Evolutionary conservation across 2,329 filamentous ascomycete genomes (phyloP).

Genomic region (Alternaria gansuensis): DNA sequence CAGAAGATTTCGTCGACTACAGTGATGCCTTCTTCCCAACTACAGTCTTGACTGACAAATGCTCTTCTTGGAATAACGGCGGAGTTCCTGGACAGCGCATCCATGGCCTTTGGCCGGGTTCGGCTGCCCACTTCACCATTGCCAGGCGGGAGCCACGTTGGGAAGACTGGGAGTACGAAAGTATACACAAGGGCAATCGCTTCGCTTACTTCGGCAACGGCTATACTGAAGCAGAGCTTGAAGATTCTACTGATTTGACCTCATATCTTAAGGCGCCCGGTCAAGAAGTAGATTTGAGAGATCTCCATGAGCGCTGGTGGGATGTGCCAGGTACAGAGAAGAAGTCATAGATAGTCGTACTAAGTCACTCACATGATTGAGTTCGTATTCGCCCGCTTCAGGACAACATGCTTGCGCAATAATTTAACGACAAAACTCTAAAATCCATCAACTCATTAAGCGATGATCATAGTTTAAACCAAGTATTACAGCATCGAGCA

Average conservation of each 20-base stretch:
- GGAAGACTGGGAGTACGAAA: slow-evolving; percentile 67
- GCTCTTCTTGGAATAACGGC: slow-evolving; percentile 77
- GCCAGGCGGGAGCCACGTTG: slow-evolving; percentile 65
- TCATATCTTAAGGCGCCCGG: slow-evolving; percentile 66
- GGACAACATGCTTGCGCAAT: not conserved
- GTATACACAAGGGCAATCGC: slow-evolving; percentile 58
- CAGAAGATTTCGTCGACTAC: slow-evolving; percentile 71
- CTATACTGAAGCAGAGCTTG: slow-evolving; percentile 67
- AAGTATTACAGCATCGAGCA: too few relatives aligned
- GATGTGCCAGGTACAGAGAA: slow-evolving; percentile 40
- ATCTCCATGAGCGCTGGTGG: slow-evolving; percentile 74
- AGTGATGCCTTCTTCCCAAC: slow-evolving; percentile 60
- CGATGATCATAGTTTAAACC: too few relatives aligned
- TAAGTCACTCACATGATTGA: not conserved
- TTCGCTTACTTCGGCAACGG: slow-evolving; percentile 75
- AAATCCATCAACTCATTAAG: too few relatives aligned
- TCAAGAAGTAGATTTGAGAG: slow-evolving; percentile 66
- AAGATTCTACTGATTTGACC: slow-evolving; percentile 67
- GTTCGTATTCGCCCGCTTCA: not conserved
- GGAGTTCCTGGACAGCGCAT: slow-evolving; percentile 66
- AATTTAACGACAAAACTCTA: not conserved
- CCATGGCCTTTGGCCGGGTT: slow-evolving; percentile 75
- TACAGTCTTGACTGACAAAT: slow-evolving; percentile 67
- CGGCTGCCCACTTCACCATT: slow-evolving; percentile 68
- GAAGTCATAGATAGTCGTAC: slow-evolving; percentile 15